Conservation (phyloP, 108 stramenopile species). For the Parmales sp. region DNA sequence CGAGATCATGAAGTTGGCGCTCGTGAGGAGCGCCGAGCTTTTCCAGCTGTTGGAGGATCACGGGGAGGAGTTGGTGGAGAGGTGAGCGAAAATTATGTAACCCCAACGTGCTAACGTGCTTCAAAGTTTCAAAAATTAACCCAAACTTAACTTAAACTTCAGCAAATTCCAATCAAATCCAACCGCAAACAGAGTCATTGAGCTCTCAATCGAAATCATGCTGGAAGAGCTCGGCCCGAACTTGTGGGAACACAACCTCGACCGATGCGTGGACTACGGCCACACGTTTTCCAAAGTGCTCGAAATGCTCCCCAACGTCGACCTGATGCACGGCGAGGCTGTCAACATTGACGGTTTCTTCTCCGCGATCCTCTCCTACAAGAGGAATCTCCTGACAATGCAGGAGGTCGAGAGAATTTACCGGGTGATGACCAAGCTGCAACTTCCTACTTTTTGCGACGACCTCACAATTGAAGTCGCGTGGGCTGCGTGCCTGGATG, state of each 20-base stretch:
- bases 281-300: conserved; percentile 91
- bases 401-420: conserved; percentile 72
- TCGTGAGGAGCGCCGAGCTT: conserved; percentile 75
- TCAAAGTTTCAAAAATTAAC: neutral
- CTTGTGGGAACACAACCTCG: conserved; percentile 84
- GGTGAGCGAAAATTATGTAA: neutral
- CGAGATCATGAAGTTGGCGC: conserved; percentile 87
- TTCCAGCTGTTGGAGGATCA: conserved; percentile 87
- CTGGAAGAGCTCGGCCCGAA: conserved; percentile 92
- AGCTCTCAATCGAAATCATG: conserved; percentile 91
- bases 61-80: conserved; percentile 61
- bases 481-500: conserved; percentile 82
- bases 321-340: conserved; percentile 95
- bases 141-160: conserved; percentile 33
- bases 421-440: conserved; percentile 60
- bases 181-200: conserved; percentile 65
- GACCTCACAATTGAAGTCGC: conserved; percentile 60
- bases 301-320: conserved; percentile 82
- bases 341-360: conserved; percentile 94
- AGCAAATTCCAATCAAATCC: conserved; percentile 54
- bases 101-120: neutral
- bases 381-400: conserved; percentile 73
- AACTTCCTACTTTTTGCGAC: conserved; percentile 64
- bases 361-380: conserved; percentile 71
- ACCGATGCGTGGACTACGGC: conserved; percentile 83